A percentile compares a stretch with the other conserved stretches of the same genome.
phyloP scores from a whole-genome alignment of 2,329 filamentous ascomycete species.

The Pezicula rhizophila region DNA sequence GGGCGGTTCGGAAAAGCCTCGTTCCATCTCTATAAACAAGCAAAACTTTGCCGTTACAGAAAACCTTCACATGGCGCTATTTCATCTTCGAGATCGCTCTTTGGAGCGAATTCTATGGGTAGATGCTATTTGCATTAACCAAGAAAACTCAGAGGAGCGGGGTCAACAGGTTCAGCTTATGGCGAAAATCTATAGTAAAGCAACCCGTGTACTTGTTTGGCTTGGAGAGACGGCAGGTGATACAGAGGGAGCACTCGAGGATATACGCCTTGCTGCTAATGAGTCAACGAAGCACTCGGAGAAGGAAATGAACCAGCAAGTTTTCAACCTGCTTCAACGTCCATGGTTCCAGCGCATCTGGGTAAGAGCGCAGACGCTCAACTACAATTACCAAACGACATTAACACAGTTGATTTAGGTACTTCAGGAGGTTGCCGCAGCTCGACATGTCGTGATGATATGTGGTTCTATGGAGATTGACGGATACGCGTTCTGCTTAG shows the following conservation, averaged over 20 bases:
- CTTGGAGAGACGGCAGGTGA: slow-evolving; percentile 6
- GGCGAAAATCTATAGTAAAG: slow-evolving; percentile 1
- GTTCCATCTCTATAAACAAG: slow-evolving; percentile 1
- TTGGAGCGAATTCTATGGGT: background rate
- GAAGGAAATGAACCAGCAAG: background rate
- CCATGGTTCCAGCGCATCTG: slow-evolving; percentile 13
- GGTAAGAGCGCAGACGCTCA: slow-evolving; percentile 8
- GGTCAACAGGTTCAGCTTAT: slow-evolving; percentile 3
- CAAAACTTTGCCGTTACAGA: background rate
- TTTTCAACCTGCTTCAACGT: slow-evolving; percentile 5
- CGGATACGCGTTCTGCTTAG: slow-evolving; percentile 7
- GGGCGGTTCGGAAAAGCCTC: slow-evolving; percentile 3
- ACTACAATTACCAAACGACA: background rate
- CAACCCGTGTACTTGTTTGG: slow-evolving; percentile 5
- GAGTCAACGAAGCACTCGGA: background rate
- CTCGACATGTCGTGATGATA: slow-evolving; percentile 9
- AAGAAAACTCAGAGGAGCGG: slow-evolving; percentile 1
- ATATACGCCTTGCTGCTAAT: background rate
- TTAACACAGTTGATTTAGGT: slow-evolving; percentile 4
- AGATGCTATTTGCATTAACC: slow-evolving; percentile 4
- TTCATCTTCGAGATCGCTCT: slow-evolving; percentile 4
- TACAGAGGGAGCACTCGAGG: slow-evolving; percentile 4
- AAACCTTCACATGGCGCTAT: slow-evolving; percentile 4
- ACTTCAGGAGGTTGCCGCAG: slow-evolving; percentile 10
- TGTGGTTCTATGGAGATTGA: slow-evolving; percentile 6